Conservation (phyloP, 2,329 filamentous ascomycete species). For the Phaeosphaeriaceae sp. region DNA sequence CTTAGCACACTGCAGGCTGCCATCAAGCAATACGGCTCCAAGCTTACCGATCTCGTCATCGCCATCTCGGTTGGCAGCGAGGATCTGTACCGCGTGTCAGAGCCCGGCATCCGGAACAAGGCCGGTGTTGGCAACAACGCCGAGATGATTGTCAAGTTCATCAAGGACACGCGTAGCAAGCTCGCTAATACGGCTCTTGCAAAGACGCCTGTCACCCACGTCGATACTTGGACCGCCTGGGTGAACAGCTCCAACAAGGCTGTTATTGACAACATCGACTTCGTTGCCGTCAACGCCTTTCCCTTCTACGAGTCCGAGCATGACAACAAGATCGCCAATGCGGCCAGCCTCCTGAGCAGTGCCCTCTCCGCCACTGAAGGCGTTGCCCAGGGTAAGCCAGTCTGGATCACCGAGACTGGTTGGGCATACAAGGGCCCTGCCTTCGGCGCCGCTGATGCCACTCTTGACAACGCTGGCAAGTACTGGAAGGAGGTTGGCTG, state of each 20-base stretch:
- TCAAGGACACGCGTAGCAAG: slow-evolving; percentile 47
- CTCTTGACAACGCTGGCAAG: slow-evolving; percentile 36
- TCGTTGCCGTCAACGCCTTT: slow-evolving; percentile 47
- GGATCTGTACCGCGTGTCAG: slow-evolving; percentile 72
- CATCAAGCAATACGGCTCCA: slow-evolving; percentile 44
- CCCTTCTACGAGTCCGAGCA: slow-evolving; percentile 47
- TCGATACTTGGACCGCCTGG: slow-evolving; percentile 48
- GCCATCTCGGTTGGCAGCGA: slow-evolving; percentile 48
- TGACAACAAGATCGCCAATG: slow-evolving; percentile 45
- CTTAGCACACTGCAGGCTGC: slow-evolving; percentile 40
- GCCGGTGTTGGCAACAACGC: slow-evolving; percentile 69
- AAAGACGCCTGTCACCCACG: slow-evolving; percentile 54
- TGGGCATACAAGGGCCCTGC: slow-evolving; percentile 43
- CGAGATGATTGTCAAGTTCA: slow-evolving; percentile 66
- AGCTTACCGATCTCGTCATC: slow-evolving; percentile 59
- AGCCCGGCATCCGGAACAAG: slow-evolving; percentile 67
- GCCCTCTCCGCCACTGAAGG: slow-evolving; percentile 38
- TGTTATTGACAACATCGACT: slow-evolving; percentile 46
- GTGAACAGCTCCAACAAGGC: slow-evolving; percentile 44
- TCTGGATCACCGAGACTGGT: slow-evolving; percentile 50
- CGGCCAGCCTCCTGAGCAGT: slow-evolving; percentile 48
- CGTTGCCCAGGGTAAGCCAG: slow-evolving; percentile 39
- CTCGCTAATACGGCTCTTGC: slow-evolving; percentile 67
- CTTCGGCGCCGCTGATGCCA: slow-evolving; percentile 36
- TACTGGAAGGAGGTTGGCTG: slow-evolving; percentile 47